Conservation (phyloP, 2,329 filamentous ascomycete genomes). For the Nothophoma quercina region DNA sequence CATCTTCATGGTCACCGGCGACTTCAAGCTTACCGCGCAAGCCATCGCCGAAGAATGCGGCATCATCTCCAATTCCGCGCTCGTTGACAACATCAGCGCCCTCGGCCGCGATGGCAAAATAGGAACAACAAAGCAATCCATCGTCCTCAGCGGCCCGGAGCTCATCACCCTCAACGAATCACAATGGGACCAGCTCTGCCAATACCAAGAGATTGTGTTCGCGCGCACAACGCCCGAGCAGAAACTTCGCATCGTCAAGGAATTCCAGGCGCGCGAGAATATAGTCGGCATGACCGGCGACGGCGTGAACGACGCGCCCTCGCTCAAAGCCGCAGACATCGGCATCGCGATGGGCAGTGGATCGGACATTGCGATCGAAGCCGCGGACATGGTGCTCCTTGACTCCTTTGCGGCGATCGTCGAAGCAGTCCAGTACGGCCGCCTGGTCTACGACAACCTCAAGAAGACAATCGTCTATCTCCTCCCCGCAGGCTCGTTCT, state of each 20-base stretch:
- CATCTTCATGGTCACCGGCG: constrained; percentile 84
- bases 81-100: constrained; percentile 62
- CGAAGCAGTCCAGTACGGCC: constrained; percentile 74
- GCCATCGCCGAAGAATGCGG: constrained; percentile 77
- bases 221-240: constrained; percentile 77
- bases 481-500: constrained; percentile 75
- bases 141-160: constrained; percentile 54
- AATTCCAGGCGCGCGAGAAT: constrained; percentile 69
- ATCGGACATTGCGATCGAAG: constrained; percentile 68
- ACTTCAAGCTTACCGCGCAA: constrained; percentile 76
- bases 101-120: constrained; percentile 52
- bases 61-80: constrained; percentile 65
- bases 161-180: constrained; percentile 69
- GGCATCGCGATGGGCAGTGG: constrained; percentile 67
- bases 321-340: constrained; percentile 65
- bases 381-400: constrained; percentile 68
- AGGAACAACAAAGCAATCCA: constrained; percentile 32
- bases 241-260: constrained; percentile 79
- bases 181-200: constrained; percentile 72
- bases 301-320: constrained; percentile 60
- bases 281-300: constrained; percentile 63
- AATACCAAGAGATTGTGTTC: constrained; percentile 78
- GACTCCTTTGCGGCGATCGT: constrained; percentile 77
- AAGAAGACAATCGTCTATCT: constrained; percentile 81
- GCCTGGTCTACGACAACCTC: constrained; percentile 80